A percentile compares a stretch with the other conserved stretches of the same genome.
These are phyloP conservation scores for Aspergillus sp. DNA, from an alignment of 2,329 filamentous ascomycete genomes.

Conservation along the genomic window DNA sequence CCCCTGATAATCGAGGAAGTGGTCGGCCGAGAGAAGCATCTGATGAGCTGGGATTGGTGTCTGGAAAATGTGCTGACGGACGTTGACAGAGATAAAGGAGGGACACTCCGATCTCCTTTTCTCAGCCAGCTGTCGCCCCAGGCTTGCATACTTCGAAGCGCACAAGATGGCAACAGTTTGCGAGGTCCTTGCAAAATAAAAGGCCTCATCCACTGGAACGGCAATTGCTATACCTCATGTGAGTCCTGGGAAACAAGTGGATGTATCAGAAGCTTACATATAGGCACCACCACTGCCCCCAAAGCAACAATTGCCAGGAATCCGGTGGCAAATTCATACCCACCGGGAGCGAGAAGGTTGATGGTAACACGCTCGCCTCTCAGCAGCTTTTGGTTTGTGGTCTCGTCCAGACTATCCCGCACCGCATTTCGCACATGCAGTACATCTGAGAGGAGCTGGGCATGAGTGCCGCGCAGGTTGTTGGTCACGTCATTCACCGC, in stretches of 20 bases:
- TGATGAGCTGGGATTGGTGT: constrained; percentile 1
- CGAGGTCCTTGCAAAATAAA: not conserved
- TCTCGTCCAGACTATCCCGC: constrained; percentile 12
- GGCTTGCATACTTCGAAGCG: not conserved
- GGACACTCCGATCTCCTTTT: not conserved
- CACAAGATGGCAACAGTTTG: not conserved
- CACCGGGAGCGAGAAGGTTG: constrained; percentile 32
- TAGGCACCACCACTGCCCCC: constrained; percentile 35
- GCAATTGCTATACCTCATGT: constrained; percentile 14
- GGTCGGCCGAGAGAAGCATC: constrained; percentile 27
- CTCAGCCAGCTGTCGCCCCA: not conserved
- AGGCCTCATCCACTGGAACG: constrained; percentile 31
- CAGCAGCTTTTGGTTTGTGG: constrained; percentile 18
- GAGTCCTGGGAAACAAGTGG: not conserved
- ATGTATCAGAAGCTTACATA: constrained; percentile 25
- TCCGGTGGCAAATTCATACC: constrained; percentile 37
- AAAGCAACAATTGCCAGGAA: constrained; percentile 33
- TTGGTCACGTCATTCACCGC: not conserved
- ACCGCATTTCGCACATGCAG: constrained; percentile 22
- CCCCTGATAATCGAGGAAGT: constrained; percentile 27
- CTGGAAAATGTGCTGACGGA: not conserved
- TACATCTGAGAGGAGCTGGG: not conserved
- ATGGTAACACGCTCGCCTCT: constrained; percentile 32
- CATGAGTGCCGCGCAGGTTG: not conserved
- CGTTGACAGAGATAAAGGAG: not conserved